A percentile compares a stretch with the other conserved stretches of the same genome.
Evolutionary conservation across 176 grass and related monocot genomes (phyloP).

Genomic region (Pharus latifolius): DNA sequence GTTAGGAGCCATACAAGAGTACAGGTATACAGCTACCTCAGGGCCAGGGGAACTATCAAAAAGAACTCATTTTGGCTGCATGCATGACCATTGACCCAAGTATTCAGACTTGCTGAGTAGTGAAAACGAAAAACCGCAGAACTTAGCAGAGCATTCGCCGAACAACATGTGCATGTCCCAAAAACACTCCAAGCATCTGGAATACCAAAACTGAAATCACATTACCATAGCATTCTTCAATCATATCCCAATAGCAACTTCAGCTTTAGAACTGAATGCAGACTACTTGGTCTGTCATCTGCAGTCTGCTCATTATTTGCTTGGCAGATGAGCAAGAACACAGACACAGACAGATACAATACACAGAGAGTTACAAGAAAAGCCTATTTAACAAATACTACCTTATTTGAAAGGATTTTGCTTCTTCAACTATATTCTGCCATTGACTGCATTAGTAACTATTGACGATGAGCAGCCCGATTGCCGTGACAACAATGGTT

Average conservation of each 20-base stretch:
- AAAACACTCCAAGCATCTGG: neutral
- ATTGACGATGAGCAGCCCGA: constrained; percentile 65
- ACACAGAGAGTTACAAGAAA: neutral
- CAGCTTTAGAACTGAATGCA: constrained; percentile 17
- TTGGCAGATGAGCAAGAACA: constrained; percentile 2
- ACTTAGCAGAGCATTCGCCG: no score
- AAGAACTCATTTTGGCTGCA: no score
- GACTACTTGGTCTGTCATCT: neutral
- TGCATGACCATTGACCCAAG: no score
- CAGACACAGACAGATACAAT: neutral
- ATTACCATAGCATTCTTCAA: constrained; percentile 11
- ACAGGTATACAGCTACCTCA: no score
- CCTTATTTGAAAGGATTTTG: constrained; percentile 22
- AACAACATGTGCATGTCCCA: no score
- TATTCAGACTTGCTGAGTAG: no score
- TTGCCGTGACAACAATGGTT: constrained; percentile 65
- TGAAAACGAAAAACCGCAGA: no score
- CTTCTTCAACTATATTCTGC: neutral
- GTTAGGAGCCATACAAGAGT: no score
- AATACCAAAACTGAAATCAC: neutral
- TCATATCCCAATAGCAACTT: constrained; percentile 17
- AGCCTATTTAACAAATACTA: constrained; percentile 27
- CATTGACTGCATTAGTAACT: constrained; percentile 26
- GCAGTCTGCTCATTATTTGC: constrained; percentile 5
- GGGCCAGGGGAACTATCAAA: no score